Percentiles rank a stretch among this genome's conserved stretches.
Conservation (phyloP, 441 rosid genomes). For the Brassica balearica region DNA sequence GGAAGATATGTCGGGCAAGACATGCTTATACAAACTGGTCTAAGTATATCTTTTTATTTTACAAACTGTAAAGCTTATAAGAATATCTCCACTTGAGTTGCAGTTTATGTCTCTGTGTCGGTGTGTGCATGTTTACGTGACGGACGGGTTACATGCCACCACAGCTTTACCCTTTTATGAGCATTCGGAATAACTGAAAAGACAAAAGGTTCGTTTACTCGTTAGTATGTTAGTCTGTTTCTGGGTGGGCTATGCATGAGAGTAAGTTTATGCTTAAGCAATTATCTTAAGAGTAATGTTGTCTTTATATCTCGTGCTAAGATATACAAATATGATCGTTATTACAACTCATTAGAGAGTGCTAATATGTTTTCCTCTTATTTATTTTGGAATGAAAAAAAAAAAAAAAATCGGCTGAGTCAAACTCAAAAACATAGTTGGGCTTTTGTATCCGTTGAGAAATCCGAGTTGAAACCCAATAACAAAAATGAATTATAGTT, state of each 20-base stretch:
- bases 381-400: background rate
- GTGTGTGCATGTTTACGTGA: background rate
- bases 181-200: slow-evolving; percentile 3
- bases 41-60: background rate
- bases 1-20: background rate
- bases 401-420: background rate
- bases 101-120: background rate
- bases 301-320: background rate
- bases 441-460: background rate
- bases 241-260: background rate
- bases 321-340: background rate
- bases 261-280: background rate
- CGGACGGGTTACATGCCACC: background rate
- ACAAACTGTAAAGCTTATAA: slow-evolving; percentile 39
- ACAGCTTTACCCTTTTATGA: background rate
- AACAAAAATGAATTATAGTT: background rate
- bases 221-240: background rate
- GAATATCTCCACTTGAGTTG: slow-evolving; percentile 21
- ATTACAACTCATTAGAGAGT: background rate
- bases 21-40: background rate
- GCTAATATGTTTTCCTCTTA: background rate
- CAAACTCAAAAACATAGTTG: background rate
- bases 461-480: background rate
- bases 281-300: background rate
- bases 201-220: slow-evolving; percentile 1